Conservation (phyloP, 1,284 basidiomycete genomes). For the Cryptococcus maquisensis region DNA sequence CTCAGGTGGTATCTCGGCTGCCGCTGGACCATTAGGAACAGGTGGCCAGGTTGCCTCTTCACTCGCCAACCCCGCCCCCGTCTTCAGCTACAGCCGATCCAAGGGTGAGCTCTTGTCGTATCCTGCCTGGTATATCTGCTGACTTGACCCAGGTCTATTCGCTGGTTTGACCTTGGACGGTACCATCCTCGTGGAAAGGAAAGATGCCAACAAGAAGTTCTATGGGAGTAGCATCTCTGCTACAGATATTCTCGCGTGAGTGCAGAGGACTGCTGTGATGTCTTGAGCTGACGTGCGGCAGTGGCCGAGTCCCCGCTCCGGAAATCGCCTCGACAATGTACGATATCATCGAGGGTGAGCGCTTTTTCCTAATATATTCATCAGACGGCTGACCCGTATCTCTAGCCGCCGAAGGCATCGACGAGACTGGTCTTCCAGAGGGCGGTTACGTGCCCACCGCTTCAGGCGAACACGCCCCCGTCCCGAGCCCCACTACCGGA, state of each 20-base stretch:
- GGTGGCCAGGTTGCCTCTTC: slow-evolving; percentile 85
- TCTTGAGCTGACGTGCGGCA: slow-evolving; percentile 3
- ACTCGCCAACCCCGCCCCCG: slow-evolving; percentile 86
- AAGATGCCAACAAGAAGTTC: slow-evolving; percentile 89
- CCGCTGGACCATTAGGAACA: slow-evolving; percentile 90
- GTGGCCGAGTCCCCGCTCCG: slow-evolving; percentile 89
- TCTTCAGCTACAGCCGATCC: slow-evolving; percentile 95
- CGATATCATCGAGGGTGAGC: slow-evolving; percentile 76
- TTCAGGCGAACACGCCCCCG: slow-evolving; percentile 59
- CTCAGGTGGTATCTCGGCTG: slow-evolving; percentile 72
- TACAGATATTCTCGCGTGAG: slow-evolving; percentile 68
- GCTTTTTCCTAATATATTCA: slow-evolving; percentile 42
- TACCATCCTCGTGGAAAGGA: slow-evolving; percentile 88
- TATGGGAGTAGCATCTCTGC: slow-evolving; percentile 90
- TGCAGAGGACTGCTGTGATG: not conserved
- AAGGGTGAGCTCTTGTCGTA: slow-evolving; percentile 60
- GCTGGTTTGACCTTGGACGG: slow-evolving; percentile 94
- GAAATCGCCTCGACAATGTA: slow-evolving; percentile 91
- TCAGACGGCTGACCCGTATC: slow-evolving; percentile 54
- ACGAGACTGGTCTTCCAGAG: slow-evolving; percentile 66
- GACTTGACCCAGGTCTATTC: slow-evolving; percentile 66
- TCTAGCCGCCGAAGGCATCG: slow-evolving; percentile 52
- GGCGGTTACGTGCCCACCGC: slow-evolving; percentile 71
- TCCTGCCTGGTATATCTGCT: not conserved
- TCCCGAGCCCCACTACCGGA: slow-evolving; percentile 29